These are phyloP conservation scores for Blastobotrys raffinosifermentans DNA, from an alignment of 1,139 yeast species.

Conservation along the genomic window DNA sequence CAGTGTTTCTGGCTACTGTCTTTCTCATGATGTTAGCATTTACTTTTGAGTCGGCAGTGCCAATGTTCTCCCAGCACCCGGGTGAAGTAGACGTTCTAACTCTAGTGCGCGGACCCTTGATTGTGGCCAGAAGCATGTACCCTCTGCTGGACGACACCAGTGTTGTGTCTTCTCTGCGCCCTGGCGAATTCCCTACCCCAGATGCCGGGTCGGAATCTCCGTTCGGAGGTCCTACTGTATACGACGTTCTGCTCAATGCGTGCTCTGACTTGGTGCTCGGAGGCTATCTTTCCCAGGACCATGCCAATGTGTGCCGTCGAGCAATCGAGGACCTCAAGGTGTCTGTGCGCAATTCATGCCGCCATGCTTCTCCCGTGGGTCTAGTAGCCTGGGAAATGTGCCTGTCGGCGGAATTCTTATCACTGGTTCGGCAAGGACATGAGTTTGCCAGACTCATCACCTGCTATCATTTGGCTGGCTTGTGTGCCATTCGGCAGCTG, in stretches of 20 bases:
- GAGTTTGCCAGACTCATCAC: conserved; percentile 19
- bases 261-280: background rate
- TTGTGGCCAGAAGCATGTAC: conserved; percentile 15
- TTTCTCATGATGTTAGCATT: conserved; percentile 22
- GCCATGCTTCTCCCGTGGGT: conserved; percentile 7
- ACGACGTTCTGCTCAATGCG: background rate
- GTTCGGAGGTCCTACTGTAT: background rate
- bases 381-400: conserved; percentile 17
- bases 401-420: conserved; percentile 17
- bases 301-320: conserved; percentile 2
- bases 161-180: background rate
- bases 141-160: conserved; percentile 5
- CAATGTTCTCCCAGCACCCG: conserved; percentile 12
- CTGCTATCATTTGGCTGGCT: conserved; percentile 16
- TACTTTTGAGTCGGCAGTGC: conserved; percentile 18
- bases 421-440: conserved; percentile 16
- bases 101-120: conserved; percentile 19
- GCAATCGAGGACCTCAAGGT: conserved; percentile 9
- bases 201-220: background rate
- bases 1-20: conserved; percentile 16
- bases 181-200: conserved; percentile 3
- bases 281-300: background rate
- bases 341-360: conserved; percentile 6
- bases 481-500: conserved; percentile 13
- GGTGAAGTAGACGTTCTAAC: conserved; percentile 18